Percentiles rank a stretch among this genome's conserved stretches.
Conservation (phyloP, 352 stramenopile species). For the Pythium pyrilobum region DNA sequence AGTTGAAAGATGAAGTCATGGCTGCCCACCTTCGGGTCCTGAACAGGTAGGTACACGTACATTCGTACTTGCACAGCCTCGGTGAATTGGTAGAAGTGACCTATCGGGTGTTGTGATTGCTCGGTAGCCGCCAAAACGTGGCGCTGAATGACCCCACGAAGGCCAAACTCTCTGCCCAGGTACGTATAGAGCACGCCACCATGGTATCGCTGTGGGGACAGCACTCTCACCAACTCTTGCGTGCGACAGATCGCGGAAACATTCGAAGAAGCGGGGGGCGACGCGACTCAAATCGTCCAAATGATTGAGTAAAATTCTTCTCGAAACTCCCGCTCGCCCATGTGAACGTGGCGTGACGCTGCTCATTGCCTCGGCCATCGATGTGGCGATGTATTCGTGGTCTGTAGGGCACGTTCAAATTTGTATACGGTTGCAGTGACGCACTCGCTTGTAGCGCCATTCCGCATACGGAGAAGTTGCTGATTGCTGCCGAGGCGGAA, state of each 20-base stretch:
- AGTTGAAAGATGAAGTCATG: not conserved
- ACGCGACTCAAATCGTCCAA: not conserved
- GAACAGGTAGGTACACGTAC: too few species aligned
- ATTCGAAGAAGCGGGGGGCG: slow-evolving; percentile 1
- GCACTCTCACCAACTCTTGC: too few species aligned
- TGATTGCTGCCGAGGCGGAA: too few species aligned
- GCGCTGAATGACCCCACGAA: not conserved
- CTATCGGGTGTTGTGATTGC: not conserved
- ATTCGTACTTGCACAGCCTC: not conserved
- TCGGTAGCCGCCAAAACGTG: not conserved
- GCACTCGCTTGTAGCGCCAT: too few species aligned
- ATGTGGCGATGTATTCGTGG: too few species aligned
- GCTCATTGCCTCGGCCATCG: too few species aligned
- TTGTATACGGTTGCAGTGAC: too few species aligned
- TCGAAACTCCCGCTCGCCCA: not conserved
- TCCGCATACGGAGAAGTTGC: too few species aligned
- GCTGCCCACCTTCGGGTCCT: too few species aligned
- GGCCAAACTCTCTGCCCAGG: not conserved
- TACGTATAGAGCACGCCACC: too few species aligned
- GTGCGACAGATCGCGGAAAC: slow-evolving; percentile 2
- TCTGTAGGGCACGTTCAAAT: too few species aligned
- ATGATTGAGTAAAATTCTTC: not conserved
- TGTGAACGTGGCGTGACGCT: not conserved
- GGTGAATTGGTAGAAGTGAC: not conserved
- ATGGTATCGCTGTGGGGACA: too few species aligned